Conservation (phyloP, 148 eudicot species). For the Limonium bicolor region DNA sequence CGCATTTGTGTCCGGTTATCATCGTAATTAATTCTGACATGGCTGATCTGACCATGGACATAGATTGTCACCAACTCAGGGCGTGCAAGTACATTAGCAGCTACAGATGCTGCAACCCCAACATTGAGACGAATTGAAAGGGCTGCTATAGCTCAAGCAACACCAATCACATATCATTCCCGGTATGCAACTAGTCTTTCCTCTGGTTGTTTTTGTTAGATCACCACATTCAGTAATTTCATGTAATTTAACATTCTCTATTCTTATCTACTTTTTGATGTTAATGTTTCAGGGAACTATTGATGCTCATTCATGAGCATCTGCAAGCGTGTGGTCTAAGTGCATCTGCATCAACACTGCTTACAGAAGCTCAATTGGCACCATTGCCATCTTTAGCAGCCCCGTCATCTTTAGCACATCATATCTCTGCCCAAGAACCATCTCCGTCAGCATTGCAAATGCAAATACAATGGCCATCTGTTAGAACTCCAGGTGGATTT, state of each 20-base stretch:
- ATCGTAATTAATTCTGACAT: no score
- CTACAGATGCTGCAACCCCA: constrained; percentile 98
- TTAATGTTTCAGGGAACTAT: constrained; percentile 59
- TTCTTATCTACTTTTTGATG: neutral
- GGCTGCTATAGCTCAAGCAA: constrained; percentile 99
- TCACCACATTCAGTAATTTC: neutral
- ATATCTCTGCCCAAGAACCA: constrained; percentile 52
- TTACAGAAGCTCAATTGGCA: constrained; percentile 79
- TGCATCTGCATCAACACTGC: constrained; percentile 54
- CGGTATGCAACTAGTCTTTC: constrained; percentile 35
- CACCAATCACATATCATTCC: constrained; percentile 80
- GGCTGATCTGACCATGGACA: neutral
- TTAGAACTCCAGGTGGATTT: constrained; percentile 47
- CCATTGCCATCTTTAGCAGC: constrained; percentile 66
- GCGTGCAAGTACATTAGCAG: constrained; percentile 89
- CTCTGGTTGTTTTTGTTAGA: constrained; percentile 5
- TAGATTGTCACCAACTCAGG: constrained; percentile 96
- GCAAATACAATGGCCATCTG: constrained; percentile 85
- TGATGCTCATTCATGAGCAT: constrained; percentile 86
- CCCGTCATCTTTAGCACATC: constrained; percentile 61
- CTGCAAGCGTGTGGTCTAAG: constrained; percentile 86
- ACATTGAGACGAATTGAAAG: constrained; percentile 92
- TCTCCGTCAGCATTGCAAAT: no score
- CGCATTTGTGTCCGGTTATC: no score
- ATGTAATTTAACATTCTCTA: neutral